Conservation (phyloP, 2,329 filamentous ascomycete species). For the Neonectria punicea region DNA sequence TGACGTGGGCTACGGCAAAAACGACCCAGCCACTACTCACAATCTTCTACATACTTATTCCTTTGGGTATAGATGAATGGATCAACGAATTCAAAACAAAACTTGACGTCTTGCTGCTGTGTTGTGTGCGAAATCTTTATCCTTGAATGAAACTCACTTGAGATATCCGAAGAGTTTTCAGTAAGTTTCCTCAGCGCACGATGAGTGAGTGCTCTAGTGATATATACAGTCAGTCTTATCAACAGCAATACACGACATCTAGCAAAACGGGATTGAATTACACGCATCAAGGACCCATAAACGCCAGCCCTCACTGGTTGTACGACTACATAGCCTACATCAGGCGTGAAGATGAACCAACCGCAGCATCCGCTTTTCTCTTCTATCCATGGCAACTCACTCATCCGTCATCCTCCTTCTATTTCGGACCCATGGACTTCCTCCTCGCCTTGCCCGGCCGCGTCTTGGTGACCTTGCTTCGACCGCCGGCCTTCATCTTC, state of each 20-base stretch:
- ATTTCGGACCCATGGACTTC: slow-evolving; percentile 52
- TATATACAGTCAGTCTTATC: too few relatives aligned
- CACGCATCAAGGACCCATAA: slow-evolving; percentile 33
- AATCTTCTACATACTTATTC: slow-evolving; percentile 50
- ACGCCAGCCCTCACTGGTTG: slow-evolving; percentile 29
- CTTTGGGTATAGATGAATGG: slow-evolving; percentile 51
- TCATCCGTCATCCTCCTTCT: not conserved
- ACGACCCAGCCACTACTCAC: slow-evolving; percentile 38
- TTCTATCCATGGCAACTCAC: slow-evolving; percentile 13
- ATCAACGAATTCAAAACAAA: slow-evolving; percentile 42
- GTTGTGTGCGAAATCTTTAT: not conserved
- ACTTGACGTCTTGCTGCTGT: not conserved
- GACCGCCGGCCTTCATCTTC: slow-evolving; percentile 77
- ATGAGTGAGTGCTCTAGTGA: too few relatives aligned
- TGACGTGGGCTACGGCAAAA: slow-evolving; percentile 23
- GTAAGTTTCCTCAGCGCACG: not conserved
- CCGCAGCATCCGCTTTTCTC: slow-evolving; percentile 6
- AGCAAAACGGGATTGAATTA: slow-evolving; percentile 34
- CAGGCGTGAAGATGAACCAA: slow-evolving; percentile 16
- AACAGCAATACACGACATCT: not conserved
- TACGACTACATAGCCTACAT: slow-evolving; percentile 18
- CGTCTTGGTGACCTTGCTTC: slow-evolving; percentile 52
- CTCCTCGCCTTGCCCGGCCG: slow-evolving; percentile 64
- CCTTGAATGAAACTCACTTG: not conserved
- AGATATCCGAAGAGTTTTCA: not conserved